Evolutionary conservation across 805 yeast species (phyloP), one percentile per base, ranked within the genome.

Genomic region (Wickerhamomyces kurtzmanii): DNA sequence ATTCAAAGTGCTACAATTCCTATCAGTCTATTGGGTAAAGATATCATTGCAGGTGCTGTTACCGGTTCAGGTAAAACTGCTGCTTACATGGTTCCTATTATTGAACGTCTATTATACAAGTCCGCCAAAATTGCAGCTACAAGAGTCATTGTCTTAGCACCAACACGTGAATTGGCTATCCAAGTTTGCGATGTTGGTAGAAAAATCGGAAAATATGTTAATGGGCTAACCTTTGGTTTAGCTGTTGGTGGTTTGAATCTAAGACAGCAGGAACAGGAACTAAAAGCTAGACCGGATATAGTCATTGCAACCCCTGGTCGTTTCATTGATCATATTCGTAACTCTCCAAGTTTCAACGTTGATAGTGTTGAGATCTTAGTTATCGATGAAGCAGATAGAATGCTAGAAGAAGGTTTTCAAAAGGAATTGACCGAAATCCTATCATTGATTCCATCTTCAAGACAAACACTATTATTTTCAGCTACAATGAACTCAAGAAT

Each of bases 31-130:
- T 52, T 83, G 37, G 99, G 99, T 45, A 89, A 84, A 49, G 99
- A 91, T 56, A 75, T 91, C 28, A 96, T 91, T 45, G 99, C 97
- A 12, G 97, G 97, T 64, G 99, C 99, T 20, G 95, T 84, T 15
- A 91, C 99, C 5, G 99, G 99, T 62, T 89, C 97, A 13, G 99
- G 99, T 70, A 91, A 91, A 54, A 91, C 99, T 15, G 98, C 96
- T 3, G 99, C 99, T 1, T 91, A 85, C 51, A 77, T 91, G 79
- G 81, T 91, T 31, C 98, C 98, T 10, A 84, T 87, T 24, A 73
- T 91, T 35, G 98, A 91, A 58, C 75, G 99, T 57, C 63, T 91
- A 20, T 58, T 91, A 17, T 89, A 78, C 57, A 83, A 91, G 43
- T 96, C 97, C 9, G 67, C 83, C 30, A 82, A 82, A 45, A 59